phyloP scores from a whole-genome alignment of 768 basidiomycete species.

The Phlebiopsis flavidoalba region DNA sequence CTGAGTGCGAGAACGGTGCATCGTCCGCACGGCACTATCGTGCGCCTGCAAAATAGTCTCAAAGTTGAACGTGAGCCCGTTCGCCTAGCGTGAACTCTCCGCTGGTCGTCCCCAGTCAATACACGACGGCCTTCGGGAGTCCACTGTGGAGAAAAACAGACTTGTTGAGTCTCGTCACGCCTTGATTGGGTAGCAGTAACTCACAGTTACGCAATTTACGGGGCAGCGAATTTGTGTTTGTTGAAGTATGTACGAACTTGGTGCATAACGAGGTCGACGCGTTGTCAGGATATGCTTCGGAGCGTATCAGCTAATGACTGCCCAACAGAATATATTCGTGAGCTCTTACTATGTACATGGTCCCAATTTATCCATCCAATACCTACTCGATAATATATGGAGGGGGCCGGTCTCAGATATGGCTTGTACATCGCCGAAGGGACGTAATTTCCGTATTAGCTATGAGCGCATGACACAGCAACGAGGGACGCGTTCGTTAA shows the following conservation, averaged over 20 bases:
- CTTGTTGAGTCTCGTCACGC: not conserved
- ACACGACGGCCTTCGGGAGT: conserved; percentile 94
- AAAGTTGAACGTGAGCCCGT: conserved; percentile 98
- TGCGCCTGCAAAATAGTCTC: conserved; percentile 99
- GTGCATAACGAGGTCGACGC: conserved; percentile 92
- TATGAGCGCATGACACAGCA: too few species aligned
- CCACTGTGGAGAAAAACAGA: conserved; percentile 56
- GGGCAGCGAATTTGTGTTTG: conserved; percentile 98
- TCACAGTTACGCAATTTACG: conserved; percentile 88
- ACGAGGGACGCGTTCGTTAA: not conserved
- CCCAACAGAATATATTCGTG: conserved; percentile 19
- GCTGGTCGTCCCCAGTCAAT: conserved; percentile 90
- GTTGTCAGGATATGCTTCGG: conserved; percentile 89
- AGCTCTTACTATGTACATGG: conserved; percentile 15
- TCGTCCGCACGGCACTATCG: conserved; percentile 87
- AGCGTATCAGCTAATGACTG: conserved; percentile 76
- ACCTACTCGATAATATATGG: conserved; percentile 87
- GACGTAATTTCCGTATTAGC: conserved; percentile 64
- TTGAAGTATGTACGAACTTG: conserved; percentile 96
- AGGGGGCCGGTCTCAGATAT: conserved; percentile 75
- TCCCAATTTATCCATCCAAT: conserved; percentile 41
- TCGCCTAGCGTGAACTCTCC: conserved; percentile 99
- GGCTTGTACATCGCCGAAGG: conserved; percentile 73
- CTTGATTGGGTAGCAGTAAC: conserved; percentile 27
- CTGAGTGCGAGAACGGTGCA: conserved; percentile 90